Conservation (phyloP, 805 yeast genomes). For the Myxozyma neotropica region DNA sequence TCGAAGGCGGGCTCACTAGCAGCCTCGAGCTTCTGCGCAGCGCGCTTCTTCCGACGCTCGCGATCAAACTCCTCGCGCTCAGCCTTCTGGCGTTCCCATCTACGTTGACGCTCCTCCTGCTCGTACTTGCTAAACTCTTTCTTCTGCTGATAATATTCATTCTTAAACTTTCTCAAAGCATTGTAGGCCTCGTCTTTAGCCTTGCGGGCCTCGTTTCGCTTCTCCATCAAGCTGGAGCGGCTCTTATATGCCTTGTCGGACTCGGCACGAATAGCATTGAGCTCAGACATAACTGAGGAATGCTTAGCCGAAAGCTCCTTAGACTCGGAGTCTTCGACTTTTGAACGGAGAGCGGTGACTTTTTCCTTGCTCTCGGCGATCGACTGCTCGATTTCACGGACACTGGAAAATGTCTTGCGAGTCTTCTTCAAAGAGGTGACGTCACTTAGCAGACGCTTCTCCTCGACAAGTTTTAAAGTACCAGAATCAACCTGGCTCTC, state of each 20-base stretch:
- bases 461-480: slow-evolving; percentile 82
- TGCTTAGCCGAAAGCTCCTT: slow-evolving; percentile 68
- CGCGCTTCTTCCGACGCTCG: slow-evolving; percentile 57
- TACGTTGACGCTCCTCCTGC: slow-evolving; percentile 65
- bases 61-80: slow-evolving; percentile 51
- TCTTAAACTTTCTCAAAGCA: slow-evolving; percentile 62
- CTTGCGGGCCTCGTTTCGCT: slow-evolving; percentile 67
- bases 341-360: slow-evolving; percentile 72
- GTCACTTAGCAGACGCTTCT: slow-evolving; percentile 81
- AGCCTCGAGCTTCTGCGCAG: slow-evolving; percentile 72
- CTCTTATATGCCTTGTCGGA: slow-evolving; percentile 66
- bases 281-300: slow-evolving; percentile 66
- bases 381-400: slow-evolving; percentile 74
- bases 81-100: slow-evolving; percentile 55
- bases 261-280: slow-evolving; percentile 64
- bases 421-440: slow-evolving; percentile 79
- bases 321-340: slow-evolving; percentile 57
- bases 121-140: slow-evolving; percentile 69
- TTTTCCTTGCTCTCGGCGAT: slow-evolving; percentile 78
- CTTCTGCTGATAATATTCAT: slow-evolving; percentile 74
- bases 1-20: slow-evolving; percentile 79
- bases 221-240: slow-evolving; percentile 63
- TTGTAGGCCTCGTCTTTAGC: slow-evolving; percentile 69
- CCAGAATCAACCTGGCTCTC: slow-evolving; percentile 81
- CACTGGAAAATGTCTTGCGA: slow-evolving; percentile 71